phyloP scores from a whole-genome alignment of 2,329 filamentous ascomycete species.

The Metarhizium sp. region DNA sequence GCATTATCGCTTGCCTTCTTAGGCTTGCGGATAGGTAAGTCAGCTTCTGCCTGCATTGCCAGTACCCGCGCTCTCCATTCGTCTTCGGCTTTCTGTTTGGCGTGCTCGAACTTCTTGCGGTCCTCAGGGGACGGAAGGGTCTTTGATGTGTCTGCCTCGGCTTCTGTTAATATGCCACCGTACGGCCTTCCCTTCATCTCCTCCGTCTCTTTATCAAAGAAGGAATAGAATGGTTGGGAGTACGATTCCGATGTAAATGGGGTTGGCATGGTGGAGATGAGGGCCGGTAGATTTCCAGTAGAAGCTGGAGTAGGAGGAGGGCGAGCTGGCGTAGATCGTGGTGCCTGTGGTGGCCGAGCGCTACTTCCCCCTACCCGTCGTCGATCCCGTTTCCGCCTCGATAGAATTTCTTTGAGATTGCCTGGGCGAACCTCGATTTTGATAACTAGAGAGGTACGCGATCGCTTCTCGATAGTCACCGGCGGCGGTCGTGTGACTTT shows the following conservation, averaged over 20 bases:
- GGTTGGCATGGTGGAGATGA: slow-evolving; percentile 35
- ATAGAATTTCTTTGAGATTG: slow-evolving; percentile 28
- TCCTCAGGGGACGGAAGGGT: slow-evolving; percentile 76
- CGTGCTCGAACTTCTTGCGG: slow-evolving; percentile 78
- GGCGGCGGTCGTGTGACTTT: slow-evolving; percentile 33
- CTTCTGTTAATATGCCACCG: slow-evolving; percentile 81
- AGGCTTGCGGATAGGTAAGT: slow-evolving; percentile 52
- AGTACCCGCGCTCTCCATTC: slow-evolving; percentile 68
- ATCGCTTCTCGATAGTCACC: slow-evolving; percentile 31
- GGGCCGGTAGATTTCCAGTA: slow-evolving; percentile 4
- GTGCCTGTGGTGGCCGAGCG: slow-evolving; percentile 12
- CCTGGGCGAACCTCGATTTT: slow-evolving; percentile 27
- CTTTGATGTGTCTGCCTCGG: slow-evolving; percentile 82
- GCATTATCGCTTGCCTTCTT: slow-evolving; percentile 76
- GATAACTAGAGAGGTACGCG: slow-evolving; percentile 24
- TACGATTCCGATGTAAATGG: slow-evolving; percentile 51
- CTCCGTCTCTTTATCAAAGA: slow-evolving; percentile 81
- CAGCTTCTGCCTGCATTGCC: slow-evolving; percentile 52
- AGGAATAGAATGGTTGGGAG: slow-evolving; percentile 75
- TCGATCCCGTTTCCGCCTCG: slow-evolving; percentile 23
- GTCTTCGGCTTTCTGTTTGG: slow-evolving; percentile 83
- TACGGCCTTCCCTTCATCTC: slow-evolving; percentile 91
- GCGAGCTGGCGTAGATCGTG: slow-evolving; percentile 12
- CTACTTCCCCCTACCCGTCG: slow-evolving; percentile 14
- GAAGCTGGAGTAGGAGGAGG: slow-evolving; percentile 2